A percentile compares a stretch with the other conserved stretches of the same genome.
These are phyloP conservation scores for Talaromyces sp. DNA, from an alignment of 2,329 filamentous ascomycete species.

Conservation along the genomic window DNA sequence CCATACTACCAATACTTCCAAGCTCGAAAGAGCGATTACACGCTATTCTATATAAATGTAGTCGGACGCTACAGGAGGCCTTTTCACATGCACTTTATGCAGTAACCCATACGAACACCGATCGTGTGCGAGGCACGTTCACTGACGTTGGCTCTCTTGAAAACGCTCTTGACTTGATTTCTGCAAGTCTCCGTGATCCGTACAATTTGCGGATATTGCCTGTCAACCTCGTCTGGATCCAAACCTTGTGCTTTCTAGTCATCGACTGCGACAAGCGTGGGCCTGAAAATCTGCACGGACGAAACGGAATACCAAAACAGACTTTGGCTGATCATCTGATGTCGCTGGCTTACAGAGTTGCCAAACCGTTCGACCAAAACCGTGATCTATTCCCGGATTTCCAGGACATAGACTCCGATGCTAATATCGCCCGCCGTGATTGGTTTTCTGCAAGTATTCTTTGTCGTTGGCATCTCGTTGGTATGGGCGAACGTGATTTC, in stretches of 20 bases:
- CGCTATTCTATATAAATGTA: slow-evolving; percentile 38
- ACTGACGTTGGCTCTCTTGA: slow-evolving; percentile 38
- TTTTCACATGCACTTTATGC: slow-evolving; percentile 41
- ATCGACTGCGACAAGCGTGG: slow-evolving; percentile 43
- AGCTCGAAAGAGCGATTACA: slow-evolving; percentile 38
- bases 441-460: slow-evolving; percentile 42
- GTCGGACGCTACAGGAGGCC: slow-evolving; percentile 40
- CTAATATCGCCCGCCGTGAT: slow-evolving; percentile 38
- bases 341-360: slow-evolving; percentile 39
- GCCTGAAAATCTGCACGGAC: slow-evolving; percentile 41
- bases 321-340: slow-evolving; percentile 39
- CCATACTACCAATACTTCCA: slow-evolving; percentile 41
- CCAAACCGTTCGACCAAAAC: slow-evolving; percentile 38
- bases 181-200: slow-evolving; percentile 39
- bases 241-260: slow-evolving; percentile 41
- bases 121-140: slow-evolving; percentile 33
- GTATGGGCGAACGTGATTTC: slow-evolving; percentile 39
- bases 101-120: slow-evolving; percentile 37
- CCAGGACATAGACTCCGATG: slow-evolving; percentile 40
- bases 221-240: slow-evolving; percentile 42
- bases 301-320: slow-evolving; percentile 41
- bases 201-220: slow-evolving; percentile 33
- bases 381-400: slow-evolving; percentile 35
- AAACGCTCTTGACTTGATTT: slow-evolving; percentile 40
- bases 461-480: slow-evolving; percentile 42